Evolutionary conservation across 2,329 filamentous ascomycete genomes (phyloP).

Genomic region (Apiospora sp.): DNA sequence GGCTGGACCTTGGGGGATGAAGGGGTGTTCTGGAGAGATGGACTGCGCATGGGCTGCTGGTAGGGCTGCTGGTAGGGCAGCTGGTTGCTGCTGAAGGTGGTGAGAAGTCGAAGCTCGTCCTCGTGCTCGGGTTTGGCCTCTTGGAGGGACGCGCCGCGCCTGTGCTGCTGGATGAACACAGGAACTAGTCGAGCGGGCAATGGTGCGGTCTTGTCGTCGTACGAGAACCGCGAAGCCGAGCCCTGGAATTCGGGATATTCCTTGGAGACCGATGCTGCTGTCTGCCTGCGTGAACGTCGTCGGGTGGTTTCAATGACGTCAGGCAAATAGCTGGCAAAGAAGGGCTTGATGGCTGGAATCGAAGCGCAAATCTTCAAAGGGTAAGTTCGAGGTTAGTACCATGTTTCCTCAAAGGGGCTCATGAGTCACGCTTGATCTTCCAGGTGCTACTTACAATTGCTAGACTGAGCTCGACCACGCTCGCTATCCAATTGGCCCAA

Average conservation of each 20-base stretch:
- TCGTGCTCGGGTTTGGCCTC: neutral
- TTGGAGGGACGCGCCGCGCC: neutral
- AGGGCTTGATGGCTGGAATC: slow-evolving; percentile 53
- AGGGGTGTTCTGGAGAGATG: slow-evolving; percentile 5
- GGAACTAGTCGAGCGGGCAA: neutral
- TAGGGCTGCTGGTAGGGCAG: neutral
- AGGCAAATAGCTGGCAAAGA: slow-evolving; percentile 41
- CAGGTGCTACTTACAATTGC: slow-evolving; percentile 47
- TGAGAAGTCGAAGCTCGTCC: neutral
- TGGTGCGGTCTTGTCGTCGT: slow-evolving; percentile 8
- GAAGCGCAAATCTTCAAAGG: slow-evolving; percentile 51
- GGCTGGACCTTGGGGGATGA: neutral
- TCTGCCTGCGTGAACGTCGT: slow-evolving; percentile 1
- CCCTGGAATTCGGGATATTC: neutral
- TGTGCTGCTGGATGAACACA: neutral
- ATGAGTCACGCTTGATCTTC: neutral
- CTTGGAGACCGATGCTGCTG: neutral
- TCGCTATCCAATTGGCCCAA: slow-evolving; percentile 46
- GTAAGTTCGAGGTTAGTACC: neutral
- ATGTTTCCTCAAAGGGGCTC: neutral
- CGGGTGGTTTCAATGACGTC: slow-evolving; percentile 33
- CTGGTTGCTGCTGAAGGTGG: neutral
- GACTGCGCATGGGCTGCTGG: neutral
- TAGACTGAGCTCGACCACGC: slow-evolving; percentile 51
- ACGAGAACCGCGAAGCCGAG: neutral